Evolutionary conservation across 768 basidiomycete genomes (phyloP).

Genomic region (Serendipita indica): DNA sequence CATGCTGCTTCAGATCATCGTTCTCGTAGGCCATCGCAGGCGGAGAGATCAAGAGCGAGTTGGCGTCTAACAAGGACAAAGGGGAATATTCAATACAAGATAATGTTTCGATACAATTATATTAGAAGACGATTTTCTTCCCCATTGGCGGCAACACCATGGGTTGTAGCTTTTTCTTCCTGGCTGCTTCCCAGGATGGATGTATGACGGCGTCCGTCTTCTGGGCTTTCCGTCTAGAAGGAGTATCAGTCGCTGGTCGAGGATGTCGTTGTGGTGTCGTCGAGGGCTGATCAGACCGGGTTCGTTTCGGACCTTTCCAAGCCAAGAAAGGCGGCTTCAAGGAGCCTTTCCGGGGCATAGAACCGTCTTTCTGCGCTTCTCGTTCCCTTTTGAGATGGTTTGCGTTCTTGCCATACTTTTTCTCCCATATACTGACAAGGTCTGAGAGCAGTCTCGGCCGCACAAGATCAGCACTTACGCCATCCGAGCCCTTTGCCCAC

Average conservation of each 20-base stretch:
- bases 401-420: constrained; percentile 80
- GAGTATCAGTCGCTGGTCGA: too few species aligned
- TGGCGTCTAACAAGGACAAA: neutral
- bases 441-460: neutral
- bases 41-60: neutral
- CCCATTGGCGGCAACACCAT: constrained; percentile 54
- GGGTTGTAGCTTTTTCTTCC: constrained; percentile 44
- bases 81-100: neutral
- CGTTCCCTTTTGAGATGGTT: constrained; percentile 70
- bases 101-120: neutral
- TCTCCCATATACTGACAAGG: constrained; percentile 80
- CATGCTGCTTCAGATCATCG: constrained; percentile 33
- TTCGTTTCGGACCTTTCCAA: neutral
- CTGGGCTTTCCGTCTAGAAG: constrained; percentile 9
- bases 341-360: neutral
- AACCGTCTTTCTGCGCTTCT: constrained; percentile 15
- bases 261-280: too few species aligned
- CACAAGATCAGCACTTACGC: constrained; percentile 46
- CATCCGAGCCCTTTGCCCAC: constrained; percentile 86
- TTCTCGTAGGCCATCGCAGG: constrained; percentile 17
- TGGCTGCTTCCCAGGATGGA: constrained; percentile 95
- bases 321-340: too few species aligned
- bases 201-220: constrained; percentile 42
- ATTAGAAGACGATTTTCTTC: constrained; percentile 60
- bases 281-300: neutral